These are phyloP conservation scores for Ogataea populi-albae DNA, from an alignment of 805 yeast species.

Conservation along the genomic window DNA sequence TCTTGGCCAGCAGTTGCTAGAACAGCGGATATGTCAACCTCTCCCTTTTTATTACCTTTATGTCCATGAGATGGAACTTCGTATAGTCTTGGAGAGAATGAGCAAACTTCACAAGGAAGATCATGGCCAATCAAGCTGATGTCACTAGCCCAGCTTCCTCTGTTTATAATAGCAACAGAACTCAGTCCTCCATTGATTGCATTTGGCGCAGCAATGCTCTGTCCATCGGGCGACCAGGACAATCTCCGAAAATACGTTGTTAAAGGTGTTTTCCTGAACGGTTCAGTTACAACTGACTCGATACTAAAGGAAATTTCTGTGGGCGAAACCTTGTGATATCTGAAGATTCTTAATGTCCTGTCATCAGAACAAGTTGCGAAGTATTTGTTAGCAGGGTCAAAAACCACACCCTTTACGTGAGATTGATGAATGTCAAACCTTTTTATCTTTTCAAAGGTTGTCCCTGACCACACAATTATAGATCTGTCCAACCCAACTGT, in stretches of 20 bases:
- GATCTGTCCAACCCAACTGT: slow-evolving; percentile 94
- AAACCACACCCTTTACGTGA: slow-evolving; percentile 93
- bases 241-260: slow-evolving; percentile 84
- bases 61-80: slow-evolving; percentile 24
- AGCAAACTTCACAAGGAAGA: slow-evolving; percentile 78
- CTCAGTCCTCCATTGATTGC: slow-evolving; percentile 83
- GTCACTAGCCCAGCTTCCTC: slow-evolving; percentile 80
- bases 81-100: slow-evolving; percentile 69
- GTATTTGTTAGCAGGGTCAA: slow-evolving; percentile 97
- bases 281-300: slow-evolving; percentile 78
- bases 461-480: slow-evolving; percentile 90
- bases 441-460: slow-evolving; percentile 84
- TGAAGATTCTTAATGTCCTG: slow-evolving; percentile 80
- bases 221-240: slow-evolving; percentile 93
- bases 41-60: slow-evolving; percentile 23
- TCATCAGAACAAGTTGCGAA: slow-evolving; percentile 98
- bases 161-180: slow-evolving; percentile 65
- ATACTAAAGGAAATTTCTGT: slow-evolving; percentile 77
- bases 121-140: slow-evolving; percentile 78
- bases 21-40: slow-evolving; percentile 50
- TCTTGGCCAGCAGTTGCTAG: slow-evolving; percentile 98
- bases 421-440: slow-evolving; percentile 91
- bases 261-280: slow-evolving; percentile 85
- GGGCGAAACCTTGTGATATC: slow-evolving; percentile 70
- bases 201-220: slow-evolving; percentile 80